Conservation (phyloP, 1,284 basidiomycete species). For the Sporisorium graminicola region DNA sequence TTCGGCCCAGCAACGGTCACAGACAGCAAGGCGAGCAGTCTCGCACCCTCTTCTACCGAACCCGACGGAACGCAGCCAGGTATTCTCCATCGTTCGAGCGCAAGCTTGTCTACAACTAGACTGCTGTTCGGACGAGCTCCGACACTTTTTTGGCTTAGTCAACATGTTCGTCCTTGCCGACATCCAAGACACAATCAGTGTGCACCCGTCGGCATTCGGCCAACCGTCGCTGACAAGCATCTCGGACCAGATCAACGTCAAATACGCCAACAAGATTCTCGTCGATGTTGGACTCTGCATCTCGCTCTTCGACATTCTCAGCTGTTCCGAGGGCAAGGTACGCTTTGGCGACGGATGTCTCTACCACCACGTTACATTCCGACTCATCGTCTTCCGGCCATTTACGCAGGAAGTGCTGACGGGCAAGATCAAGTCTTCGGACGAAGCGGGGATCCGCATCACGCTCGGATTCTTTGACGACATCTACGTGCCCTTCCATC, state of each 20-base stretch:
- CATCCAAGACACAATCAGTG: constrained; percentile 79
- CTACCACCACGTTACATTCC: constrained; percentile 94
- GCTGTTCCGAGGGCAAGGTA: constrained; percentile 89
- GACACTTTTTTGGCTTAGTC: neutral
- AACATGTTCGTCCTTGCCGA: constrained; percentile 62
- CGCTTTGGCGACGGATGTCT: constrained; percentile 93
- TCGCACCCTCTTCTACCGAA: no score
- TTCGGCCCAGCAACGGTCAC: neutral
- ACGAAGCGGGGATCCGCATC: constrained; percentile 78
- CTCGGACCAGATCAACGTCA: constrained; percentile 85
- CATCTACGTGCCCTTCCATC: constrained; percentile 79
- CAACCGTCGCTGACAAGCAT: constrained; percentile 80
- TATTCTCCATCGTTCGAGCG: neutral
- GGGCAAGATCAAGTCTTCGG: constrained; percentile 81
- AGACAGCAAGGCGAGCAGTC: neutral
- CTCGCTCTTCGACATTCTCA: constrained; percentile 85
- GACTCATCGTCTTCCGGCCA: constrained; percentile 90
- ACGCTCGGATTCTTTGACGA: constrained; percentile 94
- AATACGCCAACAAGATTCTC: constrained; percentile 93
- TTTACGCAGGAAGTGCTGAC: constrained; percentile 90
- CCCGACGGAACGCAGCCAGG: no score
- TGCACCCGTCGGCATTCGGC: constrained; percentile 82
- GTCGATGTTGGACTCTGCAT: constrained; percentile 91
- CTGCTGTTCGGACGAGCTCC: neutral
- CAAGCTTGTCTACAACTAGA: neutral